Conservation (phyloP, 169 alveolate species). For the Plasmodium gallinaceum region DNA sequence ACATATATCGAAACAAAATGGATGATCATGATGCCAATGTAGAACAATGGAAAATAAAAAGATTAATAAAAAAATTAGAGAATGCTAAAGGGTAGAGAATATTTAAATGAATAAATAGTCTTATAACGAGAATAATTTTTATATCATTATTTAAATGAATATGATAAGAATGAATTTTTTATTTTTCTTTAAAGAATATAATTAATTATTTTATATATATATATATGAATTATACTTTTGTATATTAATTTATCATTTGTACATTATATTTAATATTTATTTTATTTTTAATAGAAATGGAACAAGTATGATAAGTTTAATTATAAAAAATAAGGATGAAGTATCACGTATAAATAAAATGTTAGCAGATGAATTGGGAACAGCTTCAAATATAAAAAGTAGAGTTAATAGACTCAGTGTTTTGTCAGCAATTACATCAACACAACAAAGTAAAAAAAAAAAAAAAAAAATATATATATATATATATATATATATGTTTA, state of each 20-base stretch:
- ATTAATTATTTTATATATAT: too few species aligned
- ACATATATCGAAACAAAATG: neutral
- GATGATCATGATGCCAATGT: conserved; percentile 89
- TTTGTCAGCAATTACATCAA: conserved; percentile 97
- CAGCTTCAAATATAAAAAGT: conserved; percentile 98
- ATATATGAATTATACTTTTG: neutral
- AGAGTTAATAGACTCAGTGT: conserved; percentile 98
- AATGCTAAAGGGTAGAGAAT: conserved; percentile 91
- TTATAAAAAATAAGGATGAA: conserved; percentile 97
- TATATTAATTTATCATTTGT: neutral
- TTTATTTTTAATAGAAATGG: conserved; percentile 87
- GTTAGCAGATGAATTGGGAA: conserved; percentile 97
- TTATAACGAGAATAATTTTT: too few species aligned
- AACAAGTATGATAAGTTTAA: conserved; percentile 97
- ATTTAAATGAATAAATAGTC: neutral
- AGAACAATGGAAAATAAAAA: conserved; percentile 95
- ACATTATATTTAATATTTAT: neutral
- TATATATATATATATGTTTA: neutral
- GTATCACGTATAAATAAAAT: conserved; percentile 94
- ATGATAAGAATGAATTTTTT: neutral
- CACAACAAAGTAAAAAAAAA: conserved; percentile 94
- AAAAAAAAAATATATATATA: neutral
- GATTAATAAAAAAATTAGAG: conserved; percentile 92
- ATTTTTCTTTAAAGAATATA: neutral
- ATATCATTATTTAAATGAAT: neutral